Percentiles rank a stretch among this genome's conserved stretches.
Conservation (phyloP, 225 moss, liverwort and hornwort genomes). For the Pleurozium schreberi region DNA sequence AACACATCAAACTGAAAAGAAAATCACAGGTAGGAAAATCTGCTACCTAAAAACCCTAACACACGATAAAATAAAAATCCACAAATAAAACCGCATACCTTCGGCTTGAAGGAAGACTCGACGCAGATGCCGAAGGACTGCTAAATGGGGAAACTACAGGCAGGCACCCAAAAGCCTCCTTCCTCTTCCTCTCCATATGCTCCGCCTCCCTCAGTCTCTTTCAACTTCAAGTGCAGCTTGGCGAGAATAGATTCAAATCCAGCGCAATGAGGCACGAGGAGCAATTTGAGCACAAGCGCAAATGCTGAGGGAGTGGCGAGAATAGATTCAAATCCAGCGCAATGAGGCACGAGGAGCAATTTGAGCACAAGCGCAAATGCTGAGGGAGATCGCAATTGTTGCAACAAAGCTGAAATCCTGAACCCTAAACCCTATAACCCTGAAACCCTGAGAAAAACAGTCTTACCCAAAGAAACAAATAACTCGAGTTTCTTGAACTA, state of each 20-base stretch:
- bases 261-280: neutral
- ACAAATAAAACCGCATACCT: neutral
- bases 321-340: neutral
- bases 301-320: neutral
- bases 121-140: neutral
- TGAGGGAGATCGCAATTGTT: neutral
- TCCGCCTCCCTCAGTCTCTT: neutral
- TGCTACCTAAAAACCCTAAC: neutral
- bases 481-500: neutral
- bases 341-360: neutral
- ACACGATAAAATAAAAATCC: neutral
- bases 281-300: neutral
- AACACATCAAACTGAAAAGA: neutral
- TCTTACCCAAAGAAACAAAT: neutral
- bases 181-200: no score
- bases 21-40: neutral
- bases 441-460: no score
- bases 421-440: neutral
- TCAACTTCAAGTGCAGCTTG: neutral
- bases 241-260: neutral
- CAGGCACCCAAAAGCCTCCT: neutral
- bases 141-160: neutral
- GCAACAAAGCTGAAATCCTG: neutral
- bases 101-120: neutral
- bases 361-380: neutral